Percentiles rank a stretch among this genome's conserved stretches.
phyloP scores from a whole-genome alignment of 805 yeast genomes.

The Candida incommunis region DNA sequence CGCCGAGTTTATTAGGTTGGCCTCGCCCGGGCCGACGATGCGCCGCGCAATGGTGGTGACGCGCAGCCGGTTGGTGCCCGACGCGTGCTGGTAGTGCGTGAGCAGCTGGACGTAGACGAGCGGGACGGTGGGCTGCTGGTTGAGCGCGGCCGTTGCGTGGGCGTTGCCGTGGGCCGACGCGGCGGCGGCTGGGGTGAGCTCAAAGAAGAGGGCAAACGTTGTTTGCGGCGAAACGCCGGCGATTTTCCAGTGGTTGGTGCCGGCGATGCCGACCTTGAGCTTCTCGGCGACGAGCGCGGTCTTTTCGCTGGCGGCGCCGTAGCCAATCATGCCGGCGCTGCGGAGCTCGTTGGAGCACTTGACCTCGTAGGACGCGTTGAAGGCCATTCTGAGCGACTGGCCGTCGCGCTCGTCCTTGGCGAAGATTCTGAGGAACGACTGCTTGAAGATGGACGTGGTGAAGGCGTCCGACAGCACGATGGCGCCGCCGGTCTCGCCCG shows the following conservation, averaged over 20 bases:
- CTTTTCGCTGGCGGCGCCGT: constrained; percentile 37
- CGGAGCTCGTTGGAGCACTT: constrained; percentile 72
- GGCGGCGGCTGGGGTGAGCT: constrained; percentile 25
- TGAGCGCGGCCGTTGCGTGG: constrained; percentile 15
- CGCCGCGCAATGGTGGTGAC: constrained; percentile 64
- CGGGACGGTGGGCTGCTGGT: constrained; percentile 12
- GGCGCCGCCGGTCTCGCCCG: constrained; percentile 80
- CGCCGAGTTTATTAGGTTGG: constrained; percentile 33
- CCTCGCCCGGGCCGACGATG: constrained; percentile 30
- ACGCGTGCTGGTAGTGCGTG: constrained; percentile 79
- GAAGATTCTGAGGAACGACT: constrained; percentile 72
- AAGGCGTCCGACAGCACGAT: constrained; percentile 80
- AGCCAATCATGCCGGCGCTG: constrained; percentile 80
- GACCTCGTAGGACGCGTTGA: constrained; percentile 68
- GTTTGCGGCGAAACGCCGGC: constrained; percentile 66
- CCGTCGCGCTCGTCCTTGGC: constrained; percentile 49
- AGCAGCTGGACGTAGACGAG: constrained; percentile 51
- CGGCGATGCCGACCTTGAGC: constrained; percentile 71
- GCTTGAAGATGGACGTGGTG: constrained; percentile 86
- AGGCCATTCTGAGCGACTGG: constrained; percentile 68
- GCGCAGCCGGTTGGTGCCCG: constrained; percentile 69
- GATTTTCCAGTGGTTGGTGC: constrained; percentile 70
- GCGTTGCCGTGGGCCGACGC: constrained; percentile 10
- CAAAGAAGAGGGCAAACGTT: constrained; percentile 72
- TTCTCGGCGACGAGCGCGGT: constrained; percentile 70